phyloP scores from a whole-genome alignment of 495 filamentous ascomycete species.

The Hypoxylon lienhwacheense region DNA sequence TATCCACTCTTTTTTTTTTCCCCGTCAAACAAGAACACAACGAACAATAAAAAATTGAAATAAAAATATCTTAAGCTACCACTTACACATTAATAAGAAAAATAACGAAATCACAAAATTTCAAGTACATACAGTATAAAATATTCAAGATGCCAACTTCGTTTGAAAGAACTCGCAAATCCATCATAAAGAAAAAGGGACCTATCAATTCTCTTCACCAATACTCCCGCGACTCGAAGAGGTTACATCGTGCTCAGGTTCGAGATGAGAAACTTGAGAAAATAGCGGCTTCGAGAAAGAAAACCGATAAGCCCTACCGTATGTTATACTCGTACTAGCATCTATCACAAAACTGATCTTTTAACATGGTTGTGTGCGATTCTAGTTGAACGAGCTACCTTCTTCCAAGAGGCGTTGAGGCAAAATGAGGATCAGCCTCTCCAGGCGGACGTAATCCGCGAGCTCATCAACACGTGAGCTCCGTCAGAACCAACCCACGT shows the following conservation, averaged over 20 bases:
- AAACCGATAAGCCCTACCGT: conserved; percentile 70
- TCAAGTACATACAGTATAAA: too few species aligned
- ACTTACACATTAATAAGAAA: too few species aligned
- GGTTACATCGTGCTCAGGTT: conserved; percentile 69
- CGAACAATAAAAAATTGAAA: too few species aligned
- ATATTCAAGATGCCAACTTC: conserved; percentile 67
- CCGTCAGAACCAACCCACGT: background rate
- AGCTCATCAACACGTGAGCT: conserved; percentile 63
- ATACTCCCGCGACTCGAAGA: conserved; percentile 75
- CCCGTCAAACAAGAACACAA: too few species aligned
- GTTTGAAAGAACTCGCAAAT: conserved; percentile 78
- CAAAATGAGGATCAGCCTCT: conserved; percentile 58
- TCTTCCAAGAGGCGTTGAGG: conserved; percentile 65
- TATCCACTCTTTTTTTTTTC: too few species aligned
- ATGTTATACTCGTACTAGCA: conserved; percentile 33
- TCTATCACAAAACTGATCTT: background rate
- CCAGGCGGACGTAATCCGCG: conserved; percentile 59
- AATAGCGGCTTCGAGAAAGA: conserved; percentile 62
- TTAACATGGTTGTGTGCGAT: conserved; percentile 3
- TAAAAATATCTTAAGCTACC: too few species aligned
- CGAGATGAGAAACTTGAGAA: conserved; percentile 76
- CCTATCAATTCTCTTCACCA: conserved; percentile 72
- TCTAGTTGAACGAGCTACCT: conserved; percentile 69
- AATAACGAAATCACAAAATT: too few species aligned
- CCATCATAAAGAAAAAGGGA: conserved; percentile 76